Evolutionary conservation across 306 rosid genomes (phyloP), one percentile per base, ranked within the genome.

Genomic region (Cucumis sativus): DNA sequence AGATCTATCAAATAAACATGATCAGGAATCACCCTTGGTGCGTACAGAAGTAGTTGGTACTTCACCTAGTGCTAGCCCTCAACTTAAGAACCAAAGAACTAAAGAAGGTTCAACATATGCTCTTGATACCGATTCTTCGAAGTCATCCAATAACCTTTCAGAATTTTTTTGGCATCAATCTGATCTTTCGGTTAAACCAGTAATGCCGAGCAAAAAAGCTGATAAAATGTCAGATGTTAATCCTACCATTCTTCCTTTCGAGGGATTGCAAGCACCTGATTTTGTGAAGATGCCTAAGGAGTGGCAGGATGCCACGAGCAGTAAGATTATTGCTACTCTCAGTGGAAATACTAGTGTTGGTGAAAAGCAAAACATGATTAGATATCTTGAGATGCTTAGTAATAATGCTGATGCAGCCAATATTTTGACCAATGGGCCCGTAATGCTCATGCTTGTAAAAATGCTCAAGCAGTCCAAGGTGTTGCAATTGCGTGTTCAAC

Each of bases 141-240:
- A 88, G 79, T 84, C 86, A 6, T 82, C 93, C 13, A 87, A 82
- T 85, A 81, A 81, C 77, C 76, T 88, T 68, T 85, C 92, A 61
- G 90, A 87, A 76, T 87, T 91, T 84, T 83, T 90, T 81, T 95
- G 99, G 99, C 97, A 95, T 84, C 87, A 91, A 72, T 85, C 97
- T 54, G 99, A 95, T 91, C 96, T 92, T 73, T 92, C 97, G 10
- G 99, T 95, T 77, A 92, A 95, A 81, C 99, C 99, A 49, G 99
- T 95, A 76, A 95, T 95, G 99, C 99, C 97, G 5, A 88, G 89
- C 85, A 86, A 96, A 87, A 95, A 95, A 79, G 86, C 85, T 84
- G 99, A 95, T 81, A 92, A 90, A 92, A 52, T 73, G 57, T 84
- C 79, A 15, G 99, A 92, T 67, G 88, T 57, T 65, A 80, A 83